phyloP scores from a whole-genome alignment of 2,329 filamentous ascomycete genomes.

The Dryadomyces quercivorus region DNA sequence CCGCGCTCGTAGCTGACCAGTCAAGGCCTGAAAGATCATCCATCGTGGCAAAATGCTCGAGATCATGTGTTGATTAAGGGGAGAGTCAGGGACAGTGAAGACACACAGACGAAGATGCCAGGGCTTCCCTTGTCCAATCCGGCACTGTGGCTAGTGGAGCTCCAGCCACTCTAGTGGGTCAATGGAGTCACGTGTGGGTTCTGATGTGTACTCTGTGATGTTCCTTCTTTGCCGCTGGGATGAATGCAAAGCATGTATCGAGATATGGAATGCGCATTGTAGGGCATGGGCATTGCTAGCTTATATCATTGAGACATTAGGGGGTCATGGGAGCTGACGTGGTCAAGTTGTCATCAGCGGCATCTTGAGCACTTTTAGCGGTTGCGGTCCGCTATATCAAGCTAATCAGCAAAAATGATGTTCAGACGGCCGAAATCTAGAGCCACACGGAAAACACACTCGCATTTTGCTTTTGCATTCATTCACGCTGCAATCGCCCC shows the following conservation, averaged over 20 bases:
- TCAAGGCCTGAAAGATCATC: slow-evolving; percentile 49
- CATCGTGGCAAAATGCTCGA: slow-evolving; percentile 27
- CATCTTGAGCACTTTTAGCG: not conserved
- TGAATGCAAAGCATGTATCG: no score
- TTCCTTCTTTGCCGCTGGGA: no score
- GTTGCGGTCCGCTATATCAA: not conserved
- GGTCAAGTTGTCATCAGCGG: no score
- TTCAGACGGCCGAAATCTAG: not conserved
- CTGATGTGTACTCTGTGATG: not conserved
- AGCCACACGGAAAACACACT: not conserved
- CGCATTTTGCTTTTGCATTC: not conserved
- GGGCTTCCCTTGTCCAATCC: not conserved
- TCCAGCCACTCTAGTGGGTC: not conserved
- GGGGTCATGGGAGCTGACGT: no score
- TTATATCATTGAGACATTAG: no score
- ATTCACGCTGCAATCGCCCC: not conserved
- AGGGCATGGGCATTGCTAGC: no score
- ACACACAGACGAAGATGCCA: not conserved
- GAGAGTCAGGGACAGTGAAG: not conserved
- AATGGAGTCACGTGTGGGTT: not conserved
- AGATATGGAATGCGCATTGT: no score
- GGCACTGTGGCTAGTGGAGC: not conserved
- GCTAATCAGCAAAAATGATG: not conserved
- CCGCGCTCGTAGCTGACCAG: slow-evolving; percentile 35
- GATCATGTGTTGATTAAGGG: not conserved